Conservation (phyloP, 2,329 filamentous ascomycete genomes). For the Fusarium sp. region DNA sequence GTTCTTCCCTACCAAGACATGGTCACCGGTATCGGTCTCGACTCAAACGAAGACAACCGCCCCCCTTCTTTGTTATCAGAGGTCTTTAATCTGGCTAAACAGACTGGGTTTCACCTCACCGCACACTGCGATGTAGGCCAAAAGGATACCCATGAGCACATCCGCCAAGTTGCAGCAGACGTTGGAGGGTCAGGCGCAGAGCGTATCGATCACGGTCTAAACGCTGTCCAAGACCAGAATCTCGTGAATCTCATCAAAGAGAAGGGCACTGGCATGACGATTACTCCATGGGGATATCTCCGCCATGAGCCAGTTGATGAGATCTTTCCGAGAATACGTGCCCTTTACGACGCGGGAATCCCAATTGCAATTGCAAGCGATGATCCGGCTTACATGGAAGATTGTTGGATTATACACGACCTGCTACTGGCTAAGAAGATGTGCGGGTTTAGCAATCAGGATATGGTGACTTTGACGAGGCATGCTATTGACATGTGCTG, state of each 20-base stretch:
- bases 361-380: conserved; percentile 77
- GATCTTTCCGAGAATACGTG: conserved; percentile 61
- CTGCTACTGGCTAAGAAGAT: conserved; percentile 47
- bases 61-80: conserved; percentile 57
- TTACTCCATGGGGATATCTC: conserved; percentile 65
- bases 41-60: conserved; percentile 56
- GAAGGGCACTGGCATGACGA: conserved; percentile 69
- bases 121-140: conserved; percentile 63
- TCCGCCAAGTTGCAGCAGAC: conserved; percentile 59
- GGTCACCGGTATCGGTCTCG: conserved; percentile 58
- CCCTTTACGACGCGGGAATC: conserved; percentile 69
- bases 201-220: conserved; percentile 80
- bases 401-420: conserved; percentile 54
- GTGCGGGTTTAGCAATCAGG: conserved; percentile 27
- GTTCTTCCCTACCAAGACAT: conserved; percentile 51
- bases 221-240: conserved; percentile 66
- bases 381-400: conserved; percentile 79
- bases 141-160: conserved; percentile 58
- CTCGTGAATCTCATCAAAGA: conserved; percentile 68
- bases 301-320: conserved; percentile 42
- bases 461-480: conserved; percentile 54
- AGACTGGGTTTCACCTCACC: conserved; percentile 58
- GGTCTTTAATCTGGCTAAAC: conserved; percentile 48
- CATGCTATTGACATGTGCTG: conserved; percentile 60
- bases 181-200: conserved; percentile 68